These are phyloP conservation scores for Suillus clintonianus DNA, from an alignment of 768 basidiomycete genomes.

Conservation along the genomic window DNA sequence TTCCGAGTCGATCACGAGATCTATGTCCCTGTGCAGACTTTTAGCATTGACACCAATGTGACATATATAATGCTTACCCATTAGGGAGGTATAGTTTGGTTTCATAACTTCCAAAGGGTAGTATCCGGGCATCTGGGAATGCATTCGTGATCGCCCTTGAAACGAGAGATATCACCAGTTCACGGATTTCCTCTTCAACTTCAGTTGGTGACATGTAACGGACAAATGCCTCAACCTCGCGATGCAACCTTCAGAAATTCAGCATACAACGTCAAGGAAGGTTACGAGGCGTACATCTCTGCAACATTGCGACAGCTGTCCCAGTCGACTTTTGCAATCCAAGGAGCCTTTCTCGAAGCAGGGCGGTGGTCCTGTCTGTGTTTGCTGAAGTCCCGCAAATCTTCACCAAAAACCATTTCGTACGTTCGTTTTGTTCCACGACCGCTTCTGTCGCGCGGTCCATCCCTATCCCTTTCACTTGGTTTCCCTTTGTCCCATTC, in stretches of 20 bases:
- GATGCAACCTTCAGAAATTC: constrained; percentile 63
- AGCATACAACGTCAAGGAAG: constrained; percentile 11
- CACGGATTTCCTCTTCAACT: constrained; percentile 82
- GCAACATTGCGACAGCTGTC: constrained; percentile 74
- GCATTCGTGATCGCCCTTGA: constrained; percentile 58
- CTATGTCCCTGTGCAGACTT: constrained; percentile 74
- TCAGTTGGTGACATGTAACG: constrained; percentile 86
- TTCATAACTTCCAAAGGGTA: constrained; percentile 90
- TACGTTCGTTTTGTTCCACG: constrained; percentile 46
- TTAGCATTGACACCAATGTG: constrained; percentile 15
- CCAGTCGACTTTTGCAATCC: constrained; percentile 74
- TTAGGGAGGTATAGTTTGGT: constrained; percentile 92
- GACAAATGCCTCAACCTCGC: constrained; percentile 84
- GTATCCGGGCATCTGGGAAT: constrained; percentile 80
- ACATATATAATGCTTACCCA: constrained; percentile 60
- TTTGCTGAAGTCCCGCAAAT: constrained; percentile 39
- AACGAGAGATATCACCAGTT: constrained; percentile 71
- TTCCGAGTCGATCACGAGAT: constrained; percentile 84
- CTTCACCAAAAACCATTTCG: constrained; percentile 46
- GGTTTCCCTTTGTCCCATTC: constrained; percentile 44
- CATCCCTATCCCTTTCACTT: constrained; percentile 22
- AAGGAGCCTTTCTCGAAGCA: constrained; percentile 60
- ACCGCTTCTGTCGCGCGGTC: constrained; percentile 13
- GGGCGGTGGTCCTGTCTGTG: constrained; percentile 54
- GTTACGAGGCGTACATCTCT: constrained; percentile 66